Evolutionary conservation across 1,284 basidiomycete genomes (phyloP).

Genomic region (Moesziomyces globuligerus): DNA sequence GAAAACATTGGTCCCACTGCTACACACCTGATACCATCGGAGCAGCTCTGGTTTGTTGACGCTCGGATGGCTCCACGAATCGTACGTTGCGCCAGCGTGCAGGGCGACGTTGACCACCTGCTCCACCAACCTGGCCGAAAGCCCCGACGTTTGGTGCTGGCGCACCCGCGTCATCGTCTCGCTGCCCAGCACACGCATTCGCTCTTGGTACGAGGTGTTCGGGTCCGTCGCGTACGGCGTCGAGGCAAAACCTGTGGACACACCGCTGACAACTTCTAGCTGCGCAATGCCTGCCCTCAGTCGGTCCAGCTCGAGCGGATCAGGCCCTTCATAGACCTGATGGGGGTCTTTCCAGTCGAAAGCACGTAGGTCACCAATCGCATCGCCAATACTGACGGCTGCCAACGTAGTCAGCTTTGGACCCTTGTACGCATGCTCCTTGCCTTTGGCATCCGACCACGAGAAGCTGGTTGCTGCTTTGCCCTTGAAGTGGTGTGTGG

Average conservation of each 20-base stretch:
- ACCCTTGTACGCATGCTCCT: neutral
- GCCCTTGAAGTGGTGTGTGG: conserved; percentile 27
- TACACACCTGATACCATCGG: conserved; percentile 1
- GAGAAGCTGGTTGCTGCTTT: neutral
- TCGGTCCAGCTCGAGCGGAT: conserved; percentile 13
- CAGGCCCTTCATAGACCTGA: conserved; percentile 14
- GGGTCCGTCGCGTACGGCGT: conserved; percentile 4
- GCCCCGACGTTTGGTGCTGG: conserved; percentile 35
- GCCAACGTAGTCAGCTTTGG: conserved; percentile 4
- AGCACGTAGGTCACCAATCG: conserved; percentile 22
- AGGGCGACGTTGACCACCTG: conserved; percentile 37
- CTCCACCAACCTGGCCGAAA: conserved; percentile 10
- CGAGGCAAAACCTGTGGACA: neutral
- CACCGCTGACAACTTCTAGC: conserved; percentile 2
- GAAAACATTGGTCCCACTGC: too few relatives aligned
- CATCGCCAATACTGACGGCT: conserved; percentile 15
- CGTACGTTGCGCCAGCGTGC: conserved; percentile 16
- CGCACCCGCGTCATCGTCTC: neutral
- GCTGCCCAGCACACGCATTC: conserved; percentile 17
- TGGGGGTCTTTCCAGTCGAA: conserved; percentile 48
- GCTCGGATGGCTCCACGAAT: conserved; percentile 15
- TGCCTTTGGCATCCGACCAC: conserved; percentile 17
- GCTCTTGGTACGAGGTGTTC: conserved; percentile 25
- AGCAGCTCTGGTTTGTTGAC: conserved; percentile 31
- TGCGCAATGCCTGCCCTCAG: conserved; percentile 11